These are phyloP conservation scores for Paspalum notatum DNA, from an alignment of 176 grass and related monocot genomes.

Conservation along the genomic window DNA sequence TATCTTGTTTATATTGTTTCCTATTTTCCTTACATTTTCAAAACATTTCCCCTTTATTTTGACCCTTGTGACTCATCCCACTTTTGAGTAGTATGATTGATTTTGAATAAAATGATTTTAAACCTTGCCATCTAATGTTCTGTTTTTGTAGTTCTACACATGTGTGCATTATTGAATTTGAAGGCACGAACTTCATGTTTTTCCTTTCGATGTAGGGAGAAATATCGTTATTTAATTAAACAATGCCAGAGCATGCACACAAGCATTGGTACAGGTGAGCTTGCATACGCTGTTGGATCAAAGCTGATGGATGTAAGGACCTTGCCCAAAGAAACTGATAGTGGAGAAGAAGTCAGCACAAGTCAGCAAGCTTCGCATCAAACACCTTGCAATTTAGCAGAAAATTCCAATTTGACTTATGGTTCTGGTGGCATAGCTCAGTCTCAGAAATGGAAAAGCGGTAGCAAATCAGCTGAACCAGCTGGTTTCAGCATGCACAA, in stretches of 20 bases:
- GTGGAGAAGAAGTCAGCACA: conserved; percentile 55
- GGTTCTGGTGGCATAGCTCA: conserved; percentile 44
- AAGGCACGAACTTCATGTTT: conserved; percentile 13
- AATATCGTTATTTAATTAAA: conserved; percentile 70
- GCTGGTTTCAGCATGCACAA: conserved; percentile 58
- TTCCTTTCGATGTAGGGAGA: conserved; percentile 66
- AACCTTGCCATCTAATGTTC: background rate
- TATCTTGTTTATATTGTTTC: background rate
- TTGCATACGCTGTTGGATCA: conserved; percentile 89
- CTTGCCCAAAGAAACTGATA: conserved; percentile 65
- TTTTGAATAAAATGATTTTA: background rate
- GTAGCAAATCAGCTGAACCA: conserved; percentile 71
- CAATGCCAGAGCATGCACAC: conserved; percentile 86
- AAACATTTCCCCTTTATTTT: background rate
- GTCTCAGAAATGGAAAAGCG: conserved; percentile 54
- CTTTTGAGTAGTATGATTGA: background rate
- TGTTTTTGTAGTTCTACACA: background rate
- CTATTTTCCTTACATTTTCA: conserved; percentile 12
- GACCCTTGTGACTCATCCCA: background rate
- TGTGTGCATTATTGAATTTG: conserved; percentile 15
- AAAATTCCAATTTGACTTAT: conserved; percentile 48
- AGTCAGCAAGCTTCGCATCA: conserved; percentile 50
- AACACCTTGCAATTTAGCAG: conserved; percentile 38
- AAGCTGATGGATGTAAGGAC: conserved; percentile 97
- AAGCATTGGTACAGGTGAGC: conserved; percentile 93